A percentile compares a stretch with the other conserved stretches of the same genome.
These are phyloP conservation scores for Magnolia changhungtana DNA, from an alignment of 164 flowering plant species.

Conservation along the genomic window DNA sequence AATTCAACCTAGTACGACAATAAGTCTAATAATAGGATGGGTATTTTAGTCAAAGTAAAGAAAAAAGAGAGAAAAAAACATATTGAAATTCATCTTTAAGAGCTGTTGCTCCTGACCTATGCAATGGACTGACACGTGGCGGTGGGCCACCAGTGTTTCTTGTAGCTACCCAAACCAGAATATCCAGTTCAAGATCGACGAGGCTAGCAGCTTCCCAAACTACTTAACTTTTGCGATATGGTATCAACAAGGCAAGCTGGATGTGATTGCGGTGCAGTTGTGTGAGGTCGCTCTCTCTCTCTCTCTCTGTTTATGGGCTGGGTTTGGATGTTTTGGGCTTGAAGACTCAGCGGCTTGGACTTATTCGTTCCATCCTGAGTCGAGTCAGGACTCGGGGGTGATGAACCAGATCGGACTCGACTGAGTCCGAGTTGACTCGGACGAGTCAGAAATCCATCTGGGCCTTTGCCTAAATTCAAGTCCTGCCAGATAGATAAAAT, in stretches of 20 bases:
- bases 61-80: too few relatives aligned
- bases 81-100: too few relatives aligned
- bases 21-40: too few relatives aligned
- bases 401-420: not conserved
- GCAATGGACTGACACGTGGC: not conserved
- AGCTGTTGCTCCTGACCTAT: not conserved
- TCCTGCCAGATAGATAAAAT: not conserved
- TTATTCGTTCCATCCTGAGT: not conserved
- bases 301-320: not conserved
- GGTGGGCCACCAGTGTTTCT: conserved; percentile 50
- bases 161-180: conserved; percentile 78
- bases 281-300: conserved; percentile 56
- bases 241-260: conserved; percentile 75
- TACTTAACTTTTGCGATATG: conserved; percentile 71
- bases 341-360: not conserved
- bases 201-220: conserved; percentile 62
- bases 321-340: too few relatives aligned
- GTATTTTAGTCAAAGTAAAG: too few relatives aligned
- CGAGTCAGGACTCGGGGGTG: not conserved
- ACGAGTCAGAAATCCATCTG: not conserved
- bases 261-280: conserved; percentile 76
- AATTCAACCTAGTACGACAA: too few relatives aligned
- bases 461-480: not conserved
- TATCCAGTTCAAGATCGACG: conserved; percentile 68
- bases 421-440: not conserved